A percentile compares a stretch with the other conserved stretches of the same genome.
phyloP scores from a whole-genome alignment of 768 basidiomycete genomes.

The Lactarius vividus region DNA sequence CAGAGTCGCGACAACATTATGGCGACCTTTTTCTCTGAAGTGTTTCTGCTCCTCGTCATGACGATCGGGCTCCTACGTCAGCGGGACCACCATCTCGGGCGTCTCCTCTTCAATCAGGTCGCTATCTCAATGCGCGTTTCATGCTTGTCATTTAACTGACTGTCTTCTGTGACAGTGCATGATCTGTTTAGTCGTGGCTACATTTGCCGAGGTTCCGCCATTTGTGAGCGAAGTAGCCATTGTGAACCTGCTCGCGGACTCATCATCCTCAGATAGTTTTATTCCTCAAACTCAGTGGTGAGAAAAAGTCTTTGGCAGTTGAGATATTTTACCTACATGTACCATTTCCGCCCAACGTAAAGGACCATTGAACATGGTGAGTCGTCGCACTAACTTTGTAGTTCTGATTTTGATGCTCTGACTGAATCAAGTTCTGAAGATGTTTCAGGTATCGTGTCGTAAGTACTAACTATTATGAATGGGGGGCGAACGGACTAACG shows the following conservation, averaged over 20 bases:
- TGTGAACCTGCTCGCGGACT: background rate
- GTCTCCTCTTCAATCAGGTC: constrained; percentile 22
- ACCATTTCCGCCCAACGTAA: background rate
- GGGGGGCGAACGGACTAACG: background rate
- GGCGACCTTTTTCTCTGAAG: constrained; percentile 13
- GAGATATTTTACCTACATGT: background rate
- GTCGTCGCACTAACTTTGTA: background rate
- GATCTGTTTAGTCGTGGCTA: constrained; percentile 21
- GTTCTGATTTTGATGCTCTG: background rate
- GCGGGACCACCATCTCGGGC: constrained; percentile 23
- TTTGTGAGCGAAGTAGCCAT: constrained; percentile 2
- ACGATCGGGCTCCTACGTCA: constrained; percentile 17
- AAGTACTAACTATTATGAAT: constrained; percentile 1
- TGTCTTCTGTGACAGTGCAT: constrained; percentile 9
- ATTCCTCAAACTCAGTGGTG: constrained; percentile 12
- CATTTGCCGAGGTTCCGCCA: constrained; percentile 16
- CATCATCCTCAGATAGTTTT: constrained; percentile 11
- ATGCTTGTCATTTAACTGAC: background rate
- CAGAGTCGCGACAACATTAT: constrained; percentile 1
- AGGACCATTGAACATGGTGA: constrained; percentile 12
- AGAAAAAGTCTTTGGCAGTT: background rate
- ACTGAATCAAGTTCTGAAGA: constrained; percentile 1
- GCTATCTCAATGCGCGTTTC: background rate
- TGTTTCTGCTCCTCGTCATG: constrained; percentile 15
- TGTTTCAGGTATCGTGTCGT: constrained; percentile 17